Conservation (phyloP, 2,329 filamentous ascomycete species). For the Ampelomyces quisqualis region DNA sequence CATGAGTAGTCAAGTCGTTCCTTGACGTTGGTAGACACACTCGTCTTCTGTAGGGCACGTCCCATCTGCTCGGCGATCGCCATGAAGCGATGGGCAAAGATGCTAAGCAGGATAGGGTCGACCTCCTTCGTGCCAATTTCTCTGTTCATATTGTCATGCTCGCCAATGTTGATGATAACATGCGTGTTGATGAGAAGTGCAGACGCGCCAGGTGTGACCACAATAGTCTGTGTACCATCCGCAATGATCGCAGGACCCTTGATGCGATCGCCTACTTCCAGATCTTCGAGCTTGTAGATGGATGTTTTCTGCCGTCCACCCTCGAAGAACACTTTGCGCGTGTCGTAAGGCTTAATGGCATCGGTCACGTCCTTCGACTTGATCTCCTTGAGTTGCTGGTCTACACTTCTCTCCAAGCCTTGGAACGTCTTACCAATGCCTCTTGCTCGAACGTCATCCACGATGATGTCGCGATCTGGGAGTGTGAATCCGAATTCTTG, state of each 20-base stretch:
- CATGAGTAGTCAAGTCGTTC: constrained; percentile 83
- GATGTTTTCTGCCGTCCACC: constrained; percentile 75
- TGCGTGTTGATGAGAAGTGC: constrained; percentile 82
- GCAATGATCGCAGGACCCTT: constrained; percentile 82
- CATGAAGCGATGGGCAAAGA: constrained; percentile 83
- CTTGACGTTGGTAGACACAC: constrained; percentile 77
- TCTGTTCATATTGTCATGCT: constrained; percentile 53
- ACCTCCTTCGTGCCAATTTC: constrained; percentile 58
- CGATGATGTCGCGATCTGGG: constrained; percentile 79
- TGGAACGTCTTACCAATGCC: constrained; percentile 88
- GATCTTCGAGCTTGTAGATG: constrained; percentile 76
- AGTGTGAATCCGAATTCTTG: constrained; percentile 93
- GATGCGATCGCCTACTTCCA: constrained; percentile 71
- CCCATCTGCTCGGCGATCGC: constrained; percentile 86
- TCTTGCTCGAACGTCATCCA: constrained; percentile 85
- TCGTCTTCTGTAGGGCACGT: constrained; percentile 74
- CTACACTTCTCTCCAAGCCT: constrained; percentile 76
- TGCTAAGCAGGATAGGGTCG: constrained; percentile 74
- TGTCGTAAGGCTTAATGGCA: constrained; percentile 65
- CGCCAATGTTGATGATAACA: constrained; percentile 80
- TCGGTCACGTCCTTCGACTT: constrained; percentile 58
- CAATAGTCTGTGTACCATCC: constrained; percentile 87
- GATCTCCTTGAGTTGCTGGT: constrained; percentile 75
- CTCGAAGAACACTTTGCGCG: constrained; percentile 77
- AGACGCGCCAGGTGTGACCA: constrained; percentile 75